Conservation (phyloP, 2,329 filamentous ascomycete genomes). For the Paecilomyces niveus region DNA sequence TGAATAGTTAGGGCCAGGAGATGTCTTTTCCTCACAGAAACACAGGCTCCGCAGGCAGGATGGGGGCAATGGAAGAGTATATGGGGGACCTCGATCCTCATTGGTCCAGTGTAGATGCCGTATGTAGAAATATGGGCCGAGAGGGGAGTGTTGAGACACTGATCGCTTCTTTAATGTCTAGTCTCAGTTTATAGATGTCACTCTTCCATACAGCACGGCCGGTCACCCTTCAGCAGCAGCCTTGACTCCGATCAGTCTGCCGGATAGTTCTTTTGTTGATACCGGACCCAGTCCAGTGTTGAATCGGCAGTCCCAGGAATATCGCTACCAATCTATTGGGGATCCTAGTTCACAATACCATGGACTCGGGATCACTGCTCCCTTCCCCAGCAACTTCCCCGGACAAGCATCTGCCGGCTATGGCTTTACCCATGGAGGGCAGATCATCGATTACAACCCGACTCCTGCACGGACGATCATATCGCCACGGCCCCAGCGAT, state of each 20-base stretch:
- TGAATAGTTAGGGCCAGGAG: slow-evolving; percentile 11
- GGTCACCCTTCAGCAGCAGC: slow-evolving; percentile 21
- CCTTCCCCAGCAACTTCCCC: slow-evolving; percentile 24
- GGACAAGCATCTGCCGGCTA: slow-evolving; percentile 19
- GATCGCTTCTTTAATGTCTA: slow-evolving; percentile 11
- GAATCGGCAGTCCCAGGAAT: slow-evolving; percentile 31
- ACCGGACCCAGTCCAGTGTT: slow-evolving; percentile 26
- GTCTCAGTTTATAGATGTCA: slow-evolving; percentile 17
- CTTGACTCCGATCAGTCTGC: slow-evolving; percentile 33
- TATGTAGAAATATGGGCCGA: slow-evolving; percentile 14
- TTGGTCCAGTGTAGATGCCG: slow-evolving; percentile 23
- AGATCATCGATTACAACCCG: slow-evolving; percentile 13
- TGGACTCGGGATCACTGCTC: slow-evolving; percentile 31
- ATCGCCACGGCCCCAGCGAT: slow-evolving; percentile 17
- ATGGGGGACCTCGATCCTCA: slow-evolving; percentile 19
- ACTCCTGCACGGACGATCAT: slow-evolving; percentile 10
- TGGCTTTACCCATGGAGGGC: slow-evolving; percentile 12
- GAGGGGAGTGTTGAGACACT: slow-evolving; percentile 1
- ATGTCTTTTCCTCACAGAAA: slow-evolving; percentile 21
- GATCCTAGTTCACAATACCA: slow-evolving; percentile 20
- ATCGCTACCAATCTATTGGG: slow-evolving; percentile 23
- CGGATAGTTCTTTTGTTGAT: slow-evolving; percentile 25
- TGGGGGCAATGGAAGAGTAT: slow-evolving; percentile 21
- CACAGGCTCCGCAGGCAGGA: slow-evolving; percentile 9
- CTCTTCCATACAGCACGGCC: slow-evolving; percentile 26